Percentiles rank a stretch among this genome's conserved stretches.
These are phyloP conservation scores for Cordyceps tenuipes DNA, from an alignment of 2,329 filamentous ascomycete species.

Conservation along the genomic window DNA sequence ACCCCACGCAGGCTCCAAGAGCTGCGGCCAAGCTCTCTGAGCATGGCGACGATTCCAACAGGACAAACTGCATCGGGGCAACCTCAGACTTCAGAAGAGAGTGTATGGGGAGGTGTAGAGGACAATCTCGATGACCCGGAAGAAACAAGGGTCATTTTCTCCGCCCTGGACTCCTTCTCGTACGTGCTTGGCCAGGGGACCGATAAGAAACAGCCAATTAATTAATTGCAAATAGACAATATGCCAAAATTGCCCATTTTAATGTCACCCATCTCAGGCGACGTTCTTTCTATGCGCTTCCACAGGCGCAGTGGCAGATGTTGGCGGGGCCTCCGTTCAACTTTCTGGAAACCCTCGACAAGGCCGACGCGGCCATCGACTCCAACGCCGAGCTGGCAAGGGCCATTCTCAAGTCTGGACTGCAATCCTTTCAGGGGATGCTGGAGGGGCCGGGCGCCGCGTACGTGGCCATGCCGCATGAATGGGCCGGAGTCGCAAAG, in stretches of 20 bases:
- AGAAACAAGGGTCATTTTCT: constrained; percentile 71
- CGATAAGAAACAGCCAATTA: neutral
- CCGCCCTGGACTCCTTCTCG: constrained; percentile 83
- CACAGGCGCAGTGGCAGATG: constrained; percentile 73
- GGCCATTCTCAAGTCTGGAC: constrained; percentile 62
- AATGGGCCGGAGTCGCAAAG: constrained; percentile 65
- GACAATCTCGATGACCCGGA: constrained; percentile 53
- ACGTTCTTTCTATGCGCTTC: constrained; percentile 87
- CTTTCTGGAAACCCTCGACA: constrained; percentile 67
- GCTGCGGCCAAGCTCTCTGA: neutral
- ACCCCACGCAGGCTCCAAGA: neutral
- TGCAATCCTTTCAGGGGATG: constrained; percentile 57
- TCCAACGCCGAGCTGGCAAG: constrained; percentile 76
- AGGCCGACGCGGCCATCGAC: constrained; percentile 82
- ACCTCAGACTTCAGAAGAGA: neutral
- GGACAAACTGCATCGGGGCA: neutral
- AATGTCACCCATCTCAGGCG: constrained; percentile 86
- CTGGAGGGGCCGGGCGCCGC: constrained; percentile 27
- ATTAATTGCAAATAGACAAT: constrained; percentile 52
- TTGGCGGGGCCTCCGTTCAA: constrained; percentile 76
- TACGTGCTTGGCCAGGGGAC: constrained; percentile 40
- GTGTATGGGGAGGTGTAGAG: constrained; percentile 9
- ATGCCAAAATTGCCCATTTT: constrained; percentile 75
- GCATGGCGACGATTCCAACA: neutral
- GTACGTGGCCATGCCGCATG: constrained; percentile 41